Conservation (phyloP, 208 protist species). For the Herpetomonas tarakana region DNA sequence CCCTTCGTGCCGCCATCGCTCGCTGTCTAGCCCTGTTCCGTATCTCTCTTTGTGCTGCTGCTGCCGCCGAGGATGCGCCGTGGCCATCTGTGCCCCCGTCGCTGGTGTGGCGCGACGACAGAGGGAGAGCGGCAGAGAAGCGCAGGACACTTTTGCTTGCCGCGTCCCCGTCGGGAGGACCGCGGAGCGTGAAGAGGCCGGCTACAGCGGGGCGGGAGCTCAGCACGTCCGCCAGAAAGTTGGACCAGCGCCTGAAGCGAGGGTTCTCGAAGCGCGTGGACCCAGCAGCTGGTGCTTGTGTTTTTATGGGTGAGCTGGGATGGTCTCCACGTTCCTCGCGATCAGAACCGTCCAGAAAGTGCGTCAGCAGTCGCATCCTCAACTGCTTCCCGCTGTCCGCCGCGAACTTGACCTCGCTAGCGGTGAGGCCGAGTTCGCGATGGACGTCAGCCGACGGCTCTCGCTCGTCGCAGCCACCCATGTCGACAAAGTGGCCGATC, state of each 20-base stretch:
- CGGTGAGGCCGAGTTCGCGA: background rate
- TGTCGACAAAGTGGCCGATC: slow-evolving; percentile 4
- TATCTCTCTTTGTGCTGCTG: too few relatives aligned
- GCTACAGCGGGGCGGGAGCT: background rate
- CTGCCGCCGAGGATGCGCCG: too few relatives aligned
- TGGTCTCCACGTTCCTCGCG: too few relatives aligned
- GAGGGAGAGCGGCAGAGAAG: background rate
- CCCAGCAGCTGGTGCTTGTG: too few relatives aligned
- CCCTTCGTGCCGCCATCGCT: too few relatives aligned
- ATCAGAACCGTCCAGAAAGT: background rate
- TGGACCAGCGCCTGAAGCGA: background rate
- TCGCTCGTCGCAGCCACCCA: background rate
- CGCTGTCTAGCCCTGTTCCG: too few relatives aligned
- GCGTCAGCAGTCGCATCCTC: background rate
- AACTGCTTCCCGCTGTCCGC: background rate
- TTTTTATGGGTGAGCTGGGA: too few relatives aligned
- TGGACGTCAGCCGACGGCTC: background rate
- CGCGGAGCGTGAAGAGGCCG: background rate
- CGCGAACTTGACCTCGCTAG: background rate
- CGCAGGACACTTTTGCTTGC: background rate
- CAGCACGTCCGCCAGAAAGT: background rate
- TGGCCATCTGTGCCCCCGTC: too few relatives aligned
- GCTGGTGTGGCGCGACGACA: too few relatives aligned
- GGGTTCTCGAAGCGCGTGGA: background rate
- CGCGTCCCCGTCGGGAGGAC: background rate